Conservation (phyloP, 371 early-diverging fungal genomes). For the Quaeritorhiza haematococci region DNA sequence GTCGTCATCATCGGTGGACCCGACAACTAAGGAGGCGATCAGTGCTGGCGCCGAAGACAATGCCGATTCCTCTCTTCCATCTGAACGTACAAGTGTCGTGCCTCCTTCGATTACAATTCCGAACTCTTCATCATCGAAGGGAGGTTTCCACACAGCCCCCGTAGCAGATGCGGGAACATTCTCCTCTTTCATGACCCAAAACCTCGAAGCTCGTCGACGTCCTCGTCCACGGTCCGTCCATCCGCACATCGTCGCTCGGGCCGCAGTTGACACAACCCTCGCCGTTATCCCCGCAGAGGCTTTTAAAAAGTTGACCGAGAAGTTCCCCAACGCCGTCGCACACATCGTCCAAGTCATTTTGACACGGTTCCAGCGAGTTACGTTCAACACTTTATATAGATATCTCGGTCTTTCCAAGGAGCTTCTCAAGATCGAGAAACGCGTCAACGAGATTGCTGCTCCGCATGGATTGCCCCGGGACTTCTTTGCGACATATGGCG, state of each 20-base stretch:
- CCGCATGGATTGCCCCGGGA: conserved; percentile 38
- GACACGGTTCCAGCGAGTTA: conserved; percentile 92
- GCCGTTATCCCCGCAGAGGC: conserved; percentile 93
- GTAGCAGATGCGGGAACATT: no score
- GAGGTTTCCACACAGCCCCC: no score
- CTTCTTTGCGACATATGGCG: conserved; percentile 50
- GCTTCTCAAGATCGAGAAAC: conserved; percentile 72
- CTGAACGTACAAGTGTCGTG: no score
- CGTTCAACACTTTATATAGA: conserved; percentile 82
- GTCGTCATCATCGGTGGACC: no score
- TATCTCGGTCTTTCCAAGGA: conserved; percentile 90
- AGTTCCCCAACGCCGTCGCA: conserved; percentile 89
- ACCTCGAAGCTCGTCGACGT: no score
- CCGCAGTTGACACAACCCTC: conserved; percentile 83
- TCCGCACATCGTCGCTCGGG: conserved; percentile 70
- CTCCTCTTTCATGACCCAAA: no score
- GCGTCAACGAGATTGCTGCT: conserved; percentile 69
- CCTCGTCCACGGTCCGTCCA: no score
- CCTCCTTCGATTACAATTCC: no score
- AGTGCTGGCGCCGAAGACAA: no score
- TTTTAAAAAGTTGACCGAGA: conserved; percentile 78
- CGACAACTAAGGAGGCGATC: no score
- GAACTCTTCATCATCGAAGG: no score
- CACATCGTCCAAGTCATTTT: conserved; percentile 94
- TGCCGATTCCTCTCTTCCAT: no score